These are phyloP conservation scores for Truncatella angustata DNA, from an alignment of 2,329 filamentous ascomycete species.

Conservation along the genomic window DNA sequence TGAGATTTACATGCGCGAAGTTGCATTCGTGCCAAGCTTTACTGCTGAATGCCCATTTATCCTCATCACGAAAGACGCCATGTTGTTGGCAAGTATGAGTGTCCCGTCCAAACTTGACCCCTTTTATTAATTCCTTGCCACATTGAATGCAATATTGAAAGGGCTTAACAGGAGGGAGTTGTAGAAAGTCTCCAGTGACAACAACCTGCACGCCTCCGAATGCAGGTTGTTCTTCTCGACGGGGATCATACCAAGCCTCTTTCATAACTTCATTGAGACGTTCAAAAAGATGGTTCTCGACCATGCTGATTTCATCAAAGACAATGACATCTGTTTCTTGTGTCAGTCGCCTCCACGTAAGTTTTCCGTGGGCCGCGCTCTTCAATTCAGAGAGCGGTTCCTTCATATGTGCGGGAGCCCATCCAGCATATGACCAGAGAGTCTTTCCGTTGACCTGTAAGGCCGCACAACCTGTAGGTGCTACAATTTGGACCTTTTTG, in stretches of 20 bases:
- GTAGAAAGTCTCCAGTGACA: conserved; percentile 60
- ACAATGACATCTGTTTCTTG: conserved; percentile 51
- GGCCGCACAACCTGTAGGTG: conserved; percentile 60
- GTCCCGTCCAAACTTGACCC: conserved; percentile 1
- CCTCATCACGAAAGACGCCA: conserved; percentile 38
- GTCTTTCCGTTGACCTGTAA: conserved; percentile 56
- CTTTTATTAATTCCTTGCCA: conserved; percentile 31
- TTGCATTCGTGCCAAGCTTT: conserved; percentile 51
- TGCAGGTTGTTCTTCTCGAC: conserved; percentile 13
- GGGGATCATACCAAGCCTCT: conserved; percentile 19
- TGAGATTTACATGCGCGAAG: conserved; percentile 53
- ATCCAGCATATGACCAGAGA: conserved; percentile 56
- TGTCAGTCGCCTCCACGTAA: conserved; percentile 34
- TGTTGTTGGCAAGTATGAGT: conserved; percentile 32
- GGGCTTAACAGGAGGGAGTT: conserved; percentile 57
- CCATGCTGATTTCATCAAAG: conserved; percentile 67
- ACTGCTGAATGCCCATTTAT: conserved; percentile 63
- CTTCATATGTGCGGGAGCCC: conserved; percentile 47
- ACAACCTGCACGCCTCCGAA: conserved; percentile 53
- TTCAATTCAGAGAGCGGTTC: conserved; percentile 34
- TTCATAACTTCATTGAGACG: conserved; percentile 49
- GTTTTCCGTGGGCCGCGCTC: conserved; percentile 26
- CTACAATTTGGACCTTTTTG: conserved; percentile 47
- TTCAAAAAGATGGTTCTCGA: conserved; percentile 53
- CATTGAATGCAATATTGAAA: conserved; percentile 52